A percentile compares a stretch with the other conserved stretches of the same genome.
Conservation (phyloP, 352 stramenopile genomes). For the Pythium rishiriense region DNA sequence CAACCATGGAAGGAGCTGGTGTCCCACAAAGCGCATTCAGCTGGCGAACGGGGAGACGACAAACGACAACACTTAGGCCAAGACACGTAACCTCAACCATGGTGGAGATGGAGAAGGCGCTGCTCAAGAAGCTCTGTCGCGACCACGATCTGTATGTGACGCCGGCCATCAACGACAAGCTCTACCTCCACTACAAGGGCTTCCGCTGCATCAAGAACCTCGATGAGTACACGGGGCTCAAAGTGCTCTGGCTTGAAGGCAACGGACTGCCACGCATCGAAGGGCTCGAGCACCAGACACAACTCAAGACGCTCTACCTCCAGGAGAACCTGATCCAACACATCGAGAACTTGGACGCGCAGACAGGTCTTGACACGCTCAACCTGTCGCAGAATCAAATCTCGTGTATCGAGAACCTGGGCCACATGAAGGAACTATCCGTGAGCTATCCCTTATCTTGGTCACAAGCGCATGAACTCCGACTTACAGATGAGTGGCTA, state of each 20-base stretch:
- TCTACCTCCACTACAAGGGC: constrained; percentile 97
- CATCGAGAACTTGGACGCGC: constrained; percentile 81
- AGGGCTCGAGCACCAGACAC: constrained; percentile 82
- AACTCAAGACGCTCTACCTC: constrained; percentile 91
- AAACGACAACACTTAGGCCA: no score
- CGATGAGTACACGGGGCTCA: constrained; percentile 93
- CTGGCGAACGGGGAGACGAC: neutral
- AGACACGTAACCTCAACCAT: constrained; percentile 23
- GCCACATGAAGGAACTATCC: constrained; percentile 67
- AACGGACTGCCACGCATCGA: constrained; percentile 92
- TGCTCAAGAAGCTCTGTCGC: constrained; percentile 88
- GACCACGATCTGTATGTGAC: constrained; percentile 92
- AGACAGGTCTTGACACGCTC: constrained; percentile 64
- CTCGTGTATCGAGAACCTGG: constrained; percentile 70
- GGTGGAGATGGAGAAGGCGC: constrained; percentile 89
- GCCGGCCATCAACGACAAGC: constrained; percentile 93
- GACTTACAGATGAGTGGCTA: constrained; percentile 15
- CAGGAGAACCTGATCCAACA: constrained; percentile 96
- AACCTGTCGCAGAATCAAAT: constrained; percentile 87
- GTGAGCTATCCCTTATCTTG: constrained; percentile 31
- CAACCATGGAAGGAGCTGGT: constrained; percentile 1
- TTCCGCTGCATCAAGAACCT: constrained; percentile 93
- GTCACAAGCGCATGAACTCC: neutral
- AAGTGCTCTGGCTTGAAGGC: constrained; percentile 94
- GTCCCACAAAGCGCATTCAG: no score